Base-by-base conservation (phyloP, 192 early-diverging fungal species). In the Backusella tarrabulga region DNA sequence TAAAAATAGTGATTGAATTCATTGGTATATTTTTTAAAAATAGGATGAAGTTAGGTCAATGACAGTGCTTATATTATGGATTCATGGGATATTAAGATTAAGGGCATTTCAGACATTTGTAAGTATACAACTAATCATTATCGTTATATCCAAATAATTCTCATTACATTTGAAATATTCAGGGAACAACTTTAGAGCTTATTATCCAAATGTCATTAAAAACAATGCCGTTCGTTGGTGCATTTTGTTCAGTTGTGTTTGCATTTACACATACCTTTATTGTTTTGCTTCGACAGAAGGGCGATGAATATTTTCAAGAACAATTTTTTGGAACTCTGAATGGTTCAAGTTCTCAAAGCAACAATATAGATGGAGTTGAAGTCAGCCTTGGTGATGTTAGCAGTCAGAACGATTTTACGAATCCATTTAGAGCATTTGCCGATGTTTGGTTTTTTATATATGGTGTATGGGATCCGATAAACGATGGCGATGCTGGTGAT, bases 231-330 rank as follows among this genome's bases (percentile, higher is more conserved):
- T 41, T 66, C 1, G 26, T 75, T 0, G 50, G 50, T n/a, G 50
- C 19, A 19, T 75, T 56, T 0, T 75, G 7, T 6, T 75, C 50
- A 4, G 56, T 67, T 0, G 34, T 75, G 2, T 5, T 75, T 75
- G 73, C 73, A 26, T 75, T 75, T 23, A 42, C 73, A 34, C 73
- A 75, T 21, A 54, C 73, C 0, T 75, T 66, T 44, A 75, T 75
- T 0, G 54, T 67, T 0, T 14, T 75, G 15, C 44, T 75, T n/a
- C 73, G 40, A 29, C 21, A 66, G 14, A 23, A 67, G 29, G 34
- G 12, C 4, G 35, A 66, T 23, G 36, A 12, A 4, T 41, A 32
- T 4, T 75, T 75, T 67, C 38, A 56, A 26, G 36, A 67, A 12
- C 0, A 19, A 26, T 75, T 67, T 67, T 56, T 11, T 3, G 50